A percentile compares a stretch with the other conserved stretches of the same genome.
Conservation (phyloP, 345 rosid genomes). For the Lenwebbia sp. region DNA sequence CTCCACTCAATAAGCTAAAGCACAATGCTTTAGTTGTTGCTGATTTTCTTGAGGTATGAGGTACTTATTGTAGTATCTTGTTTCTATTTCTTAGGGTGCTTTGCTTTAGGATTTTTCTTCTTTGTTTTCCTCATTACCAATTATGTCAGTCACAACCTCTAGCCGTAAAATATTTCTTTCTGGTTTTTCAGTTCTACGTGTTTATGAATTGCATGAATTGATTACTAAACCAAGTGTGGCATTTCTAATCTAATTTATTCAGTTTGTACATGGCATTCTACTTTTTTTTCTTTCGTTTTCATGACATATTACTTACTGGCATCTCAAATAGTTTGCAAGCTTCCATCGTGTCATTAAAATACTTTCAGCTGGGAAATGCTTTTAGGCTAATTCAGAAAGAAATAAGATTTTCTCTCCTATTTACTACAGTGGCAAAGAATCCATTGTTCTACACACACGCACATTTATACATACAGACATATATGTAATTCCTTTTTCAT, state of each 20-base stretch:
- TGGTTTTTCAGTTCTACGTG: neutral
- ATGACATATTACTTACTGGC: neutral
- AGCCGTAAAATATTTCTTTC: neutral
- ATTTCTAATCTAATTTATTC: neutral
- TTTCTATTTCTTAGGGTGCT: neutral
- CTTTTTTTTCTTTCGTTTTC: neutral
- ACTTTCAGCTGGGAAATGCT: neutral
- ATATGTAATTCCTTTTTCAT: neutral
- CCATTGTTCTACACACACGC: neutral
- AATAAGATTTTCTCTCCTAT: neutral
- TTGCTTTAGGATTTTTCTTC: neutral
- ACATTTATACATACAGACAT: neutral
- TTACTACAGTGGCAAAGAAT: neutral
- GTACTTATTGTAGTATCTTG: neutral
- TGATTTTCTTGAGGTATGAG: constrained; percentile 59
- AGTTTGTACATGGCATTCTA: neutral
- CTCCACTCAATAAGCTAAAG: constrained; percentile 46
- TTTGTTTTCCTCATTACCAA: neutral
- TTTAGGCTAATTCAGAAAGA: neutral
- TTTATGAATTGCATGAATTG: neutral
- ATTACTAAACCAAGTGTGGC: neutral
- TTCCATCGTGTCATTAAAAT: neutral
- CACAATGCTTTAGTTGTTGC: constrained; percentile 33
- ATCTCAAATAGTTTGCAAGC: neutral
- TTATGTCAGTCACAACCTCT: neutral